A percentile compares a stretch with the other conserved stretches of the same genome.
phyloP scores from a whole-genome alignment of 129 eudicot species.

The Ambrosia artemisiifolia region DNA sequence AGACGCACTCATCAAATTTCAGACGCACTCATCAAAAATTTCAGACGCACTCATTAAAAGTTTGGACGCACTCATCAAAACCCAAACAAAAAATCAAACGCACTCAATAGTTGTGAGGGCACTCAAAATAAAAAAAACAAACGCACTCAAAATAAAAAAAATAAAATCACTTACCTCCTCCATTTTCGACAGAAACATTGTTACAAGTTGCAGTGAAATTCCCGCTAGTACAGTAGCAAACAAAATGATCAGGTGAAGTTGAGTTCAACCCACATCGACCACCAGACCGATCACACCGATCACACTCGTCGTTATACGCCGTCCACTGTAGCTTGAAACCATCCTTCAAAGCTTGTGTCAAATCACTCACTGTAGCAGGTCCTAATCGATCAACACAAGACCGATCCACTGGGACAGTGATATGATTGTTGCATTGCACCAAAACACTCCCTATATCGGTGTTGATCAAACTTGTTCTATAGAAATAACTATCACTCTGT shows the following conservation, averaged over 20 bases:
- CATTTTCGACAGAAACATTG: too few species aligned
- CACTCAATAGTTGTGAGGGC: too few species aligned
- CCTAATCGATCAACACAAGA: not conserved
- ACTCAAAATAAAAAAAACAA: too few species aligned
- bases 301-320: conserved; percentile 28
- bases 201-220: conserved; percentile 20
- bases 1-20: too few species aligned
- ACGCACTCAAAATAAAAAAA: too few species aligned
- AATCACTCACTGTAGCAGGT: not conserved
- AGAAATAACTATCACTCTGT: not conserved
- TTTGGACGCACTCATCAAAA: too few species aligned
- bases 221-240: conserved; percentile 38
- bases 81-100: too few species aligned
- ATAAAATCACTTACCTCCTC: conserved; percentile 4
- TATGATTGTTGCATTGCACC: not conserved
- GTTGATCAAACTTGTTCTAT: not conserved
- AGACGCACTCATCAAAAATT: too few species aligned
- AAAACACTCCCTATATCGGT: too few species aligned
- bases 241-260: conserved; percentile 16
- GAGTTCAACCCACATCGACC: conserved; percentile 46
- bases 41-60: too few species aligned
- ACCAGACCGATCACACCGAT: conserved; percentile 30
- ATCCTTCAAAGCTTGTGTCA: conserved; percentile 4
- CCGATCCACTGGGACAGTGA: conserved; percentile 21
- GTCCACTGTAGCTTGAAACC: conserved; percentile 47